Evolutionary conservation across 1,284 basidiomycete species (phyloP), one percentile per base, ranked within the genome.

Genomic region (Tremellales sp.): DNA sequence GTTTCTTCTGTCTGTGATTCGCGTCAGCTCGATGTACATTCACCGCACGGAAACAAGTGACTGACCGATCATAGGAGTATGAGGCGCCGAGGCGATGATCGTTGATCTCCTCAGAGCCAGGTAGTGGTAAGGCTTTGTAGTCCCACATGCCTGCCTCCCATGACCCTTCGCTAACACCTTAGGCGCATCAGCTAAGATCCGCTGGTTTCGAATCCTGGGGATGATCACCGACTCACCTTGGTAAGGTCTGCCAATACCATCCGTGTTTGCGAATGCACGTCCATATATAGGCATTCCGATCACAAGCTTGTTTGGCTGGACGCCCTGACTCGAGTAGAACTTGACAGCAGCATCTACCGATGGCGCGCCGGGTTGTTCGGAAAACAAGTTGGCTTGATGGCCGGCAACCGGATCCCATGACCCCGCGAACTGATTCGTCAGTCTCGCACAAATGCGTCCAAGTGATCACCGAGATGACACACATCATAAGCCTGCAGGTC

Each of bases 201-300:
- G n/a, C n/a, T n/a, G n/a, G n/a, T n/a, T 26, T 10, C 22, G 24
- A 12, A 35, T 23, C 10, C n/a, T 24, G 36, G 31, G 21, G 31
- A 23, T 1, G 17, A 35, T 25, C 3, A 3, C n/a, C n/a, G n/a
- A 57, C 58, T 40, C 15, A 27, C 88, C 87, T 42, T 70, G 80
- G 77, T 84, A 97, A 1, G 87, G 70, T 42, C 80, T 68, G 7
- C 88, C 87, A 31, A 89, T 79, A 0, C 90, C 90, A 39, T 72
- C 69, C 0, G 89, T 93, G 43, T 82, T 76, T 66, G 86, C 82
- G 70, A 94, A 97, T 0, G 85, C 84, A 51, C 87, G 83, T 0
- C 90, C 90, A 62, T 91, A 91, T 2, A 89, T 74, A 2, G 89
- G 89, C 64, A 92, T 84, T 81, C 90, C 90, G 62, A 94, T 77